Evolutionary conservation across 495 filamentous ascomycete genomes (phyloP).

Genomic region (Xylaria scruposa): DNA sequence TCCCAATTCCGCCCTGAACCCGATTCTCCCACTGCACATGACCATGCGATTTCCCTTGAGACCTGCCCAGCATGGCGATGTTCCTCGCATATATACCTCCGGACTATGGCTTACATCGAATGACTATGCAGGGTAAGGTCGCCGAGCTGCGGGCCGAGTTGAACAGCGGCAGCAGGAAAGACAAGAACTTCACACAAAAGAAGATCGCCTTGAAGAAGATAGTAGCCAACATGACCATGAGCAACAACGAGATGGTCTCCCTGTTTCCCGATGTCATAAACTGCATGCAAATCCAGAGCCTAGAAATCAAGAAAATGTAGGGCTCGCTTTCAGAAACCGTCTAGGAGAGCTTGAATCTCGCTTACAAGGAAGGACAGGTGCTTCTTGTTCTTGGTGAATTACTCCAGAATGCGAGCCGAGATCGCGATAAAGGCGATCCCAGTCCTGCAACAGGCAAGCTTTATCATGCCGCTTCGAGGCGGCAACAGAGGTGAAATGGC

Average conservation of each 20-base stretch:
- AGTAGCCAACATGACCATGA: conserved; percentile 99
- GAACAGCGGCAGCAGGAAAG: conserved; percentile 92
- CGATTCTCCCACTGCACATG: conserved; percentile 25
- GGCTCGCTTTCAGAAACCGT: conserved; percentile 33
- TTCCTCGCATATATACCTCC: conserved; percentile 57
- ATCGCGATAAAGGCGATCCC: conserved; percentile 92
- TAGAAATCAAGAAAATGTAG: conserved; percentile 99
- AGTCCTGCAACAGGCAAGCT: conserved; percentile 76
- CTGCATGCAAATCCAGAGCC: conserved; percentile 90
- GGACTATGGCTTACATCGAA: conserved; percentile 49
- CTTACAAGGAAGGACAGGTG: conserved; percentile 68
- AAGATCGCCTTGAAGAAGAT: conserved; percentile 99
- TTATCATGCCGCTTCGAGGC: neutral
- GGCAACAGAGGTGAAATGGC: neutral
- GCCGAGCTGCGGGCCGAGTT: conserved; percentile 95
- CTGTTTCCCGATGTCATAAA: conserved; percentile 93
- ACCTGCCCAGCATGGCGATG: conserved; percentile 48
- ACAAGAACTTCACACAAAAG: conserved; percentile 96
- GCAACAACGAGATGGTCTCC: conserved; percentile 99
- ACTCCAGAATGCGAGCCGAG: conserved; percentile 92
- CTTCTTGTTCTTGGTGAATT: conserved; percentile 97
- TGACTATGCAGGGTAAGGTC: conserved; percentile 87
- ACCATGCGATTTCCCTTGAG: conserved; percentile 39
- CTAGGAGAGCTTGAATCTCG: neutral
- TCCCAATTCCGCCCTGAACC: neutral